Base-by-base conservation (phyloP, 2,329 filamentous ascomycete species). In the Neonectria coccinea region DNA sequence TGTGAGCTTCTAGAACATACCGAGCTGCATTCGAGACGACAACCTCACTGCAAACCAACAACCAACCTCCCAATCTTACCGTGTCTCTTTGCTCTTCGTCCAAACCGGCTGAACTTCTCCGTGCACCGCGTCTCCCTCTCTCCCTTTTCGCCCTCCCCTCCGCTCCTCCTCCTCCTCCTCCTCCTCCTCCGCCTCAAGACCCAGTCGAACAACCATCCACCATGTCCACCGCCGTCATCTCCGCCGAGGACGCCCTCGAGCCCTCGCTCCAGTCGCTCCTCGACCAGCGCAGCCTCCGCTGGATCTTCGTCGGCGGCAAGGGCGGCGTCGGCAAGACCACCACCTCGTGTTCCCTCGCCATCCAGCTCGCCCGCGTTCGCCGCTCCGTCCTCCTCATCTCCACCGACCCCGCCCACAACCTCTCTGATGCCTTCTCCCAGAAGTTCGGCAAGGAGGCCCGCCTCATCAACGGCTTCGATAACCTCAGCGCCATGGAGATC, bases 401-500 rank as follows among this genome's bases (percentile, higher is more conserved):
- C 42, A 99, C 96, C 74, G 96, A 99, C 81, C 96, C 96, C 57
- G 96, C 96, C 56, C 96, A 99, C 87, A 99, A 99, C 83, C 87
- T 99, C 68, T 96, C 92, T 73, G 96, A 99, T 83, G 96, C 96
- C 66, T 99, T 99, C 82, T 93, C 93, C 72, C 95, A 99, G 82
- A 99, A 99, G 83, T 99, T 99, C 77, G 96, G 96, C 84, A 99
- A 99, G 85, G 96, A 99, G 81, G 96, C 96, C 58, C 90, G 94
- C 68, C 89, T 97, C 42, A 87, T 99, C 70, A 91, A 97, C 73
- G 96, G 96, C 72, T 97, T 97, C 77, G 89, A 91, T 36, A 97
- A 97, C 80, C 85, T 99, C 71, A 97, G 93, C 78, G 96, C 96
- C 67, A 99, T 99, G 96, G 96, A 99, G 82, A 98, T 99, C 74